These are phyloP conservation scores for Narthecium ossifragum DNA, from an alignment of 106 monocot genomes.

Conservation along the genomic window DNA sequence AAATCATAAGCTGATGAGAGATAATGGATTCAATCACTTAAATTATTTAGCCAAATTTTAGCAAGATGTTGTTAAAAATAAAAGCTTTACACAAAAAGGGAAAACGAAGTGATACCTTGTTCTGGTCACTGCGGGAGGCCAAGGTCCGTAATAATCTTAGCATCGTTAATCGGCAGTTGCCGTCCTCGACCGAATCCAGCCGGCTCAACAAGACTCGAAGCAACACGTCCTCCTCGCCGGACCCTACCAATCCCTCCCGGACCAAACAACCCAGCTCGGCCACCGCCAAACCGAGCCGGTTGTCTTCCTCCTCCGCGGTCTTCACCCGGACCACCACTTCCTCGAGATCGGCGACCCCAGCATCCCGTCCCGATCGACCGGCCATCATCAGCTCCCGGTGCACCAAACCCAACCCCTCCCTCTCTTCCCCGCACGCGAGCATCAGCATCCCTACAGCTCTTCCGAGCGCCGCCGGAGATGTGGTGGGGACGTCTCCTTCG, in stretches of 20 bases:
- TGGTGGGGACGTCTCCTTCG: too few species aligned
- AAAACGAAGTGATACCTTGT: conserved; percentile 39
- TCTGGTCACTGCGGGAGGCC: conserved; percentile 19
- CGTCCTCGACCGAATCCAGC: conserved; percentile 25
- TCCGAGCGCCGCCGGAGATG: background rate
- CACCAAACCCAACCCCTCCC: background rate
- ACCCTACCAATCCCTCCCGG: conserved; percentile 21
- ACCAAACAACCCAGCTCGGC: conserved; percentile 29
- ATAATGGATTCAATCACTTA: too few species aligned
- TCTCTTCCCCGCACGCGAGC: background rate
- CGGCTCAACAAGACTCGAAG: conserved; percentile 34
- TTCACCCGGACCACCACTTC: conserved; percentile 44
- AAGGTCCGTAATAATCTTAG: conserved; percentile 41
- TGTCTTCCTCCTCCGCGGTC: conserved; percentile 33
- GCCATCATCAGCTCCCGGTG: conserved; percentile 23
- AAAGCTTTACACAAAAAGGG: too few species aligned
- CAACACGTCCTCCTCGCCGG: conserved; percentile 18
- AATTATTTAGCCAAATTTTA: too few species aligned
- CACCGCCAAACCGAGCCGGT: conserved; percentile 19
- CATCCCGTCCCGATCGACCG: background rate
- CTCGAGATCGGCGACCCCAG: conserved; percentile 27
- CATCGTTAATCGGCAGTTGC: conserved; percentile 44
- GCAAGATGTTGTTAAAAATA: background rate
- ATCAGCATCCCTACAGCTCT: background rate
- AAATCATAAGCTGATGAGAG: too few species aligned